Percentiles rank a stretch among this genome's conserved stretches.
These are phyloP conservation scores for Entomortierella parvispora DNA, from an alignment of 192 early-diverging fungal species.

Conservation along the genomic window DNA sequence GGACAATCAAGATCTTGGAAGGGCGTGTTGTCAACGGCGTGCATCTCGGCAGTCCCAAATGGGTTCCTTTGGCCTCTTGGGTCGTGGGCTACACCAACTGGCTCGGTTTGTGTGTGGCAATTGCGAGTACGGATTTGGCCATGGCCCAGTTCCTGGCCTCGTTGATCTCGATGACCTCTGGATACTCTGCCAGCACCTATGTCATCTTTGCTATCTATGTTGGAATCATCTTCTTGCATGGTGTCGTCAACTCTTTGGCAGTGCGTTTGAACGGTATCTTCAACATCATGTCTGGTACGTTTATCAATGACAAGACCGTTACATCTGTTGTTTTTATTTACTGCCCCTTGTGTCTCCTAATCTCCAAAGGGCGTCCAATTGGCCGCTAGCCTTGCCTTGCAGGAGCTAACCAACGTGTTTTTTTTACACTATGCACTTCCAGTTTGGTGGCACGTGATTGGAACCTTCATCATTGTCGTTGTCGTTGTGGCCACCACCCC, in stretches of 20 bases:
- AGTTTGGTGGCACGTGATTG: slow-evolving; percentile 58
- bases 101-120: slow-evolving; percentile 59
- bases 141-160: slow-evolving; percentile 60
- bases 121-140: slow-evolving; percentile 60
- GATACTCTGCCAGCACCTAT: slow-evolving; percentile 50
- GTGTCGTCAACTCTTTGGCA: slow-evolving; percentile 61
- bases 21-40: slow-evolving; percentile 37
- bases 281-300: slow-evolving; percentile 60
- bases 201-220: slow-evolving; percentile 62
- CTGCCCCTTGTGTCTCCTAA: too few relatives aligned
- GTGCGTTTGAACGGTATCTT: slow-evolving; percentile 56
- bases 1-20: slow-evolving; percentile 54
- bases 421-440: neutral
- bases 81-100: slow-evolving; percentile 64
- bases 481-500: slow-evolving; percentile 55
- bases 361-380: too few relatives aligned
- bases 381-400: too few relatives aligned
- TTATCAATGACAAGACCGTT: neutral
- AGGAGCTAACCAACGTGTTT: neutral
- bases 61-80: slow-evolving; percentile 64
- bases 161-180: slow-evolving; percentile 52
- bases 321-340: neutral
- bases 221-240: slow-evolving; percentile 61
- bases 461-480: slow-evolving; percentile 57
- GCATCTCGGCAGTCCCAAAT: slow-evolving; percentile 55